phyloP scores from a whole-genome alignment of 345 rosid species.

The Microcos paniculata region DNA sequence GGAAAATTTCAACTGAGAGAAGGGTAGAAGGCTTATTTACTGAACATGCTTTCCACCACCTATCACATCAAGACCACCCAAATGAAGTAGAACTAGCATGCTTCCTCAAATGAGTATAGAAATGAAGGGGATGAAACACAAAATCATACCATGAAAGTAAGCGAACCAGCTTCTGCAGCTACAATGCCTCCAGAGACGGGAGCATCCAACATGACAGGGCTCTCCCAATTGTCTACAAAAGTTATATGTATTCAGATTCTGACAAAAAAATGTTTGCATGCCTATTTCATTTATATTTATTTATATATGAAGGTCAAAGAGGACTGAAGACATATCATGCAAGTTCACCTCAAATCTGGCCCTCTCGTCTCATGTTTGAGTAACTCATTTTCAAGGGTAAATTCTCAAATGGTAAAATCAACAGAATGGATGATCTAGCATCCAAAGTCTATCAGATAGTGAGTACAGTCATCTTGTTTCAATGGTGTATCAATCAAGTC shows the following conservation, averaged over 20 bases:
- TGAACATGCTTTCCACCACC: no score
- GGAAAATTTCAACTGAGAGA: no score
- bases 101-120: neutral
- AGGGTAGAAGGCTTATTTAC: no score
- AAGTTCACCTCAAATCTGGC: constrained; percentile 7
- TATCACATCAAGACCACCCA: no score
- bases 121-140: constrained; percentile 1
- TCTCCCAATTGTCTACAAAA: constrained; percentile 52
- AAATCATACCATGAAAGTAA: constrained; percentile 79
- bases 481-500: neutral
- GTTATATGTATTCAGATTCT: constrained; percentile 3
- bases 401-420: neutral
- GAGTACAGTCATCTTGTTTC: neutral
- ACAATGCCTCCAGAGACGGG: constrained; percentile 97
- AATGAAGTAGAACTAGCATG: neutral
- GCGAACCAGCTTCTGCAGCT: constrained; percentile 85
- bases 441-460: neutral
- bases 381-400: neutral
- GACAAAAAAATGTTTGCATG: constrained; percentile 11
- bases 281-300: neutral
- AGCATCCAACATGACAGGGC: constrained; percentile 92
- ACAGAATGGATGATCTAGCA: neutral
- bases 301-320: constrained; percentile 5
- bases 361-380: neutral
- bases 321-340: neutral